Evolutionary conservation across 1,284 basidiomycete genomes (phyloP).

Genomic region (Tilletia walkeri): DNA sequence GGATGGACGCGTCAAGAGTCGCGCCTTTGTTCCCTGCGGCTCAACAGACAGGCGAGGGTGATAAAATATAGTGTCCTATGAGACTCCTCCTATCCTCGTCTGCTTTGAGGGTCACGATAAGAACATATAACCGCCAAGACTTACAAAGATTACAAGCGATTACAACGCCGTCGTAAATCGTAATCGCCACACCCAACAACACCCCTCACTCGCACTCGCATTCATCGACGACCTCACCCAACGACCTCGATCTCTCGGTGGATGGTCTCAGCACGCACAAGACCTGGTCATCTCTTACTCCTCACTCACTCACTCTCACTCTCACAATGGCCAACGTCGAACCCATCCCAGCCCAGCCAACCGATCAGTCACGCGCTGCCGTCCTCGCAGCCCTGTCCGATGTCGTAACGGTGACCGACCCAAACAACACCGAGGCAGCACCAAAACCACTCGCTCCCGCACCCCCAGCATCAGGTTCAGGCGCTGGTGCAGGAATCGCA

Average conservation of each 20-base stretch:
- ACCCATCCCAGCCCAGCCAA: background rate
- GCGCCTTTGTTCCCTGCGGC: too few species aligned
- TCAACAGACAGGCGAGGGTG: too few species aligned
- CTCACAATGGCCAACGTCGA: background rate
- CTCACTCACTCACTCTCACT: background rate
- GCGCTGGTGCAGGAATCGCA: too few species aligned
- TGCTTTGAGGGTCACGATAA: too few species aligned
- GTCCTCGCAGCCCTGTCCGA: slow-evolving; percentile 46
- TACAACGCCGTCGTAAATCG: too few species aligned
- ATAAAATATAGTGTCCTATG: too few species aligned
- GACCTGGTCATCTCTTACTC: background rate
- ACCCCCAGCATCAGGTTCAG: background rate
- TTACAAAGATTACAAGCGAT: too few species aligned
- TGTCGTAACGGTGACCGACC: slow-evolving; percentile 35
- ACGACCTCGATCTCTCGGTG: background rate
- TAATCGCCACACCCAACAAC: too few species aligned
- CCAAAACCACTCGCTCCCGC: background rate
- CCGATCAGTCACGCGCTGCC: slow-evolving; percentile 16
- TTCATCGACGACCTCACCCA: background rate
- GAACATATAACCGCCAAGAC: too few species aligned
- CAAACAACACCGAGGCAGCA: slow-evolving; percentile 21
- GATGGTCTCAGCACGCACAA: background rate
- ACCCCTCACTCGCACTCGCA: too few species aligned
- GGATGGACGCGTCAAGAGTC: too few species aligned
- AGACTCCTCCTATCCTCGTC: too few species aligned